Evolutionary conservation across 1,284 basidiomycete genomes (phyloP), one percentile per base, ranked within the genome.

Genomic region (Ganoderma multipileum): DNA sequence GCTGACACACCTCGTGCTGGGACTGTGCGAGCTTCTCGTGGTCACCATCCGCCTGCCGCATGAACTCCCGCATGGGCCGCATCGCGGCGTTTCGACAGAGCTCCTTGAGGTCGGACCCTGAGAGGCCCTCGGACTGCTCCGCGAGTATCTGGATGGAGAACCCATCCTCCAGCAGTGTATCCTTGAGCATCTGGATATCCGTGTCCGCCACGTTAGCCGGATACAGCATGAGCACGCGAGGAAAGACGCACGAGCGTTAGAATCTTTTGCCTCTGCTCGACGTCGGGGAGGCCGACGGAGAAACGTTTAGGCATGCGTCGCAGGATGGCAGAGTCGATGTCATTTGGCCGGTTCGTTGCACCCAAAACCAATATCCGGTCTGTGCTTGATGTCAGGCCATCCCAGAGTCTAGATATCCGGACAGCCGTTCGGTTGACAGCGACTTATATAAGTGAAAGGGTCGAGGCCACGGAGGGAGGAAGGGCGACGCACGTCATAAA

Each of bases 241-340:
- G 42, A 26, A 64, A 30, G 23, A 74, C 85, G 72, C 80, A 97
- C 96, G 69, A 99, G 83, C 1, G 82, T 83, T n/a, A 99, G 86
- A 71, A 99, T 99, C 81, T 95, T 96, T 66, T 90, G 83, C 39
- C 98, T 88, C 77, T 99, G 97, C 18, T 91, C 87, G 5, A 83
- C 78, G 73, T 94, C 91, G 1, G 98, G 98, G 30, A 99, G 84
- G 9, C 89, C 86, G 68, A 99, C 90, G 1, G 95, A 88, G 79
- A 98, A 99, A n/a, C 97, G 92, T 81, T 98, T 99, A 0, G 98
- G 98, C 95, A 99, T 96, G 42, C 97, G 91, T 36, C 97, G 89
- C 5, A 99, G 86, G 76, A 99, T 97, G 28, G 97, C 97, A 14
- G 95, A 85, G 80, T 99, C 98, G 67, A 99, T 99, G 77, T 98